Conservation (phyloP, 441 rosid genomes). For the Arabidopsis lyrata region DNA sequence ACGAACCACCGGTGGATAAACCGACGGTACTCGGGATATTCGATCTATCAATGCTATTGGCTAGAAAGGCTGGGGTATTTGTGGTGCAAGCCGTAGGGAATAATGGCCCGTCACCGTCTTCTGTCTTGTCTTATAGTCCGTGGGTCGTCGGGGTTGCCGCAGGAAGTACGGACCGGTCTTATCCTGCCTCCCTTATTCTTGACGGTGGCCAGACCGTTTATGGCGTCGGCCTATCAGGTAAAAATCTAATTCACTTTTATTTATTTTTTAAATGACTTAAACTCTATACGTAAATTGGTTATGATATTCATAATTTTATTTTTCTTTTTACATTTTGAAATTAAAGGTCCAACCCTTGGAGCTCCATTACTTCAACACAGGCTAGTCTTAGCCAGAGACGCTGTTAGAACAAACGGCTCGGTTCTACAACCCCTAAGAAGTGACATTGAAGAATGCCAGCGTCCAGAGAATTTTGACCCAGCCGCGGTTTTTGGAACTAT, state of each 20-base stretch:
- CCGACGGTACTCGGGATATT: slow-evolving; percentile 61
- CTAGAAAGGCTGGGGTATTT: slow-evolving; percentile 67
- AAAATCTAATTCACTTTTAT: not conserved
- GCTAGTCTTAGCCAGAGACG: slow-evolving; percentile 82
- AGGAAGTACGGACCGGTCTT: slow-evolving; percentile 59
- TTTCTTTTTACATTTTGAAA: slow-evolving; percentile 11
- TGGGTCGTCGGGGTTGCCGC: slow-evolving; percentile 64
- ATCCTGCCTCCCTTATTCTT: slow-evolving; percentile 57
- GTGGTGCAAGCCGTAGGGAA: slow-evolving; percentile 79
- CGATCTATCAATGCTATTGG: slow-evolving; percentile 57
- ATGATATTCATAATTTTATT: not conserved
- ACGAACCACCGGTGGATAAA: slow-evolving; percentile 58
- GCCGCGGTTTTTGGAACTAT: slow-evolving; percentile 53
- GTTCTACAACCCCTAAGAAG: slow-evolving; percentile 53
- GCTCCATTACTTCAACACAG: slow-evolving; percentile 50
- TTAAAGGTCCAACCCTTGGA: slow-evolving; percentile 72
- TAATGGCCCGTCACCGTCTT: slow-evolving; percentile 62
- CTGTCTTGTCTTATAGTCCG: slow-evolving; percentile 69
- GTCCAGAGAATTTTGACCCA: slow-evolving; percentile 58
- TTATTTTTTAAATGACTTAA: not conserved
- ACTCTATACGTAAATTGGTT: not conserved
- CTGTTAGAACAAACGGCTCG: slow-evolving; percentile 51
- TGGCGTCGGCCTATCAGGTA: slow-evolving; percentile 69
- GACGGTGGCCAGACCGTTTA: slow-evolving; percentile 55
- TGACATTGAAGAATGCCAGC: slow-evolving; percentile 70